Base-by-base conservation (phyloP, 768 basidiomycete species). In the Pulveroboletus sp. region DNA sequence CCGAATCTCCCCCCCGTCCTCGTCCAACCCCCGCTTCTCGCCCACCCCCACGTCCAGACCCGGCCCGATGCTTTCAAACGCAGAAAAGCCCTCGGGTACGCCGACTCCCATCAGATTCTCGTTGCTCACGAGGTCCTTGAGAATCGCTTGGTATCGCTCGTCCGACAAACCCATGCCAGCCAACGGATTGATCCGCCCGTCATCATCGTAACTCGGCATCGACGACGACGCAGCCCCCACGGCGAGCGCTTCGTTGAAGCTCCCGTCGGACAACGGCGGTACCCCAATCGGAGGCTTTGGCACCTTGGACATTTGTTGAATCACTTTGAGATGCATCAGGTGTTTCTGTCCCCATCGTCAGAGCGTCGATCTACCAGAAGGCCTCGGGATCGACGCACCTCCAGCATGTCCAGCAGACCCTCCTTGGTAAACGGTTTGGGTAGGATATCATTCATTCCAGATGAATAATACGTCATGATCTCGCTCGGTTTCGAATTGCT, bases 401-500 rank as follows among this genome's bases (percentile, higher is more conserved):
- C 95, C 53, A 98, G 84, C 83, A 97, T 93, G 55, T 86, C 85
- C 40, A 94, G 71, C 26, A 98, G 72, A 14, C 89, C 88, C 63
- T 93, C 84, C 66, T 92, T 91, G n/a, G 90, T 95, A 71, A 98
- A 98, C 4, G 95, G 95, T 68, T 98, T 98, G 8, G 93, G 89
- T 16, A 98, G 73, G 49, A 96, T 88, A 69, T 97, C 94, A 68
- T 94, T 97, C 94, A 97, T 97, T 16, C 93, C 87, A 74, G 62
- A 52, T 5, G 65, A 69, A 29, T 43, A 61, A 63, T 94, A 95
- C 8, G 85, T 89, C 82, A 94, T 84, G 54, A 95, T 86, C 68
- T 95, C 89, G 69, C 87, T 86, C 23, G 93, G 93, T 59, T 91
- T 88, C 47, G 89, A 91, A 67, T 93, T 95, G 61, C 84, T 86